phyloP scores from a whole-genome alignment of 768 basidiomycete species.

The Lyophyllum decastes region DNA sequence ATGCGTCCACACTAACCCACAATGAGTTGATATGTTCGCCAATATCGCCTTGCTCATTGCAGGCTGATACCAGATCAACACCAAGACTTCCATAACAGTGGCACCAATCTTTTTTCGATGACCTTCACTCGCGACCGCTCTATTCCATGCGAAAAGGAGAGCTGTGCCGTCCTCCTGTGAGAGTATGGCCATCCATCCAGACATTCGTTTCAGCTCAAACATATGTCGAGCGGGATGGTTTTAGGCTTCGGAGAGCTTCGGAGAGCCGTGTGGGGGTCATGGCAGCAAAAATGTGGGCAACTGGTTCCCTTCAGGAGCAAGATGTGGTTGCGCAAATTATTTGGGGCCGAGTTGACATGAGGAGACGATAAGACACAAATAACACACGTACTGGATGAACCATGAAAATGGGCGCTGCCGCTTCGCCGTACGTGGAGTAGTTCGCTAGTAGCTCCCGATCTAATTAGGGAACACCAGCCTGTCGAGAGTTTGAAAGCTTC shows the following conservation, averaged over 20 bases:
- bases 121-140: not conserved
- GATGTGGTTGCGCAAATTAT: not conserved
- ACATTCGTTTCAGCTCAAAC: not conserved
- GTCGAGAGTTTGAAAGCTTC: not conserved
- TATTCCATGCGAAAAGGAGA: not conserved
- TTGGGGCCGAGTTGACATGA: not conserved
- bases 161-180: not conserved
- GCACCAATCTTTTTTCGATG: not conserved
- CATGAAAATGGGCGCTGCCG: no score
- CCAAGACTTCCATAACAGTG: not conserved
- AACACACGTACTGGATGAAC: not conserved
- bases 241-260: not conserved
- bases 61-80: not conserved
- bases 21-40: not conserved
- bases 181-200: not conserved
- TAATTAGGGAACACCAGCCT: not conserved
- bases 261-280: not conserved
- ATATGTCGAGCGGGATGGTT: not conserved
- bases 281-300: not conserved
- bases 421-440: no score
- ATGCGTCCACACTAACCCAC: not conserved
- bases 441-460: no score
- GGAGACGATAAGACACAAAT: not conserved
- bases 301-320: not conserved
- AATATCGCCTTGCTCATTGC: not conserved